phyloP scores from a whole-genome alignment of 2,329 filamentous ascomycete genomes.

The Whalleya microplaca region DNA sequence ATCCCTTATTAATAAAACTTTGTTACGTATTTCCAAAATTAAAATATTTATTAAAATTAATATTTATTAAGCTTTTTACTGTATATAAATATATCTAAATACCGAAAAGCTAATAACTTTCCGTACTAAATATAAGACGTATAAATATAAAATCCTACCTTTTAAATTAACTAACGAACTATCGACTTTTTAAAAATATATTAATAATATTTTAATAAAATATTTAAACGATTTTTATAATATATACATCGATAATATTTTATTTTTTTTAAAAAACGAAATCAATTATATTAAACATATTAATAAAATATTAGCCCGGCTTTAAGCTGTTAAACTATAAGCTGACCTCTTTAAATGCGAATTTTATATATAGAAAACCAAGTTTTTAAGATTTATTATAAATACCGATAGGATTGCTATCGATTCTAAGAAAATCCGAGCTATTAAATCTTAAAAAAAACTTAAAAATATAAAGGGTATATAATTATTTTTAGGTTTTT shows the following conservation, averaged over 20 bases:
- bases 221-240: conserved; percentile 7
- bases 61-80: not conserved
- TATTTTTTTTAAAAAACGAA: conserved; percentile 2
- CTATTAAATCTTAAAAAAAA: not conserved
- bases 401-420: too few species aligned
- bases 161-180: not conserved
- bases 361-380: too few species aligned
- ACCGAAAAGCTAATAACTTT: conserved; percentile 2
- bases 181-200: conserved; percentile 4
- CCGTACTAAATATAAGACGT: not conserved
- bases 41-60: conserved; percentile 8
- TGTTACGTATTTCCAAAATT: not conserved
- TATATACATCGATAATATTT: conserved; percentile 7
- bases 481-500: conserved; percentile 1
- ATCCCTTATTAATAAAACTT: conserved; percentile 3
- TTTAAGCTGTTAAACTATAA: too few species aligned
- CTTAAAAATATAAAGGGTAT: not conserved
- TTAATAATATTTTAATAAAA: conserved; percentile 3
- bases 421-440: not conserved
- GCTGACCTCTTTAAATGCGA: too few species aligned
- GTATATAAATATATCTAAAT: not conserved
- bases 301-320: not conserved
- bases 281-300: not conserved
- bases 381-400: too few species aligned
- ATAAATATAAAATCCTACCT: conserved; percentile 9